phyloP scores from a whole-genome alignment of 495 filamentous ascomycete species.

The Tetracladium setigerum region DNA sequence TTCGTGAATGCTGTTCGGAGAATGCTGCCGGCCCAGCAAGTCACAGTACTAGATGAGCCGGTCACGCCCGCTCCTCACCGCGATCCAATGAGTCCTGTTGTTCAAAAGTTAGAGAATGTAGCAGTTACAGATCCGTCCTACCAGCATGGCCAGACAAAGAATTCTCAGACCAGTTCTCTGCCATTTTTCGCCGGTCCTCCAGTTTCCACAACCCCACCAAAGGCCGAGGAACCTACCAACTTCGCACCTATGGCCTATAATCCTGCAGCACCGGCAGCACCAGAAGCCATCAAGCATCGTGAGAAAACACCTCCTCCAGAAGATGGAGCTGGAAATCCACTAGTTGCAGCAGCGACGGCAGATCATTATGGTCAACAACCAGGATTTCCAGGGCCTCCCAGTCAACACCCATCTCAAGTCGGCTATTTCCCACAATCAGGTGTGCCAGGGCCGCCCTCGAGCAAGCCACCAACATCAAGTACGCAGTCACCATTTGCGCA shows the following conservation, averaged over 20 bases:
- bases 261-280: conserved; percentile 78
- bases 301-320: conserved; percentile 87
- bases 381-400: conserved; percentile 22
- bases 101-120: conserved; percentile 76
- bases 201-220: conserved; percentile 27
- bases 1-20: conserved; percentile 61
- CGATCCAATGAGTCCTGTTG: conserved; percentile 62
- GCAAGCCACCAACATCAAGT: conserved; percentile 7
- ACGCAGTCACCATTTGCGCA: conserved; percentile 15
- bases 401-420: conserved; percentile 6
- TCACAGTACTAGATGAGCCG: conserved; percentile 50
- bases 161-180: conserved; percentile 32
- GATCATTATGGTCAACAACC: conserved; percentile 42
- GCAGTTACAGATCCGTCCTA: conserved; percentile 61
- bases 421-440: conserved; percentile 14
- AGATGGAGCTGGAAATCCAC: conserved; percentile 60
- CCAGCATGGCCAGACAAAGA: conserved; percentile 43
- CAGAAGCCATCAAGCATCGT: conserved; percentile 72
- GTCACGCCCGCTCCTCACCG: conserved; percentile 38
- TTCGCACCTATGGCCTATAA: conserved; percentile 80
- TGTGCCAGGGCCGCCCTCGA: conserved; percentile 4
- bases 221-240: conserved; percentile 35
- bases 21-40: conserved; percentile 52
- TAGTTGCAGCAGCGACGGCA: conserved; percentile 57
- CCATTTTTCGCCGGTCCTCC: conserved; percentile 18